Base-by-base conservation (phyloP, 192 early-diverging fungal species). In the Geranomyces variabilis region DNA sequence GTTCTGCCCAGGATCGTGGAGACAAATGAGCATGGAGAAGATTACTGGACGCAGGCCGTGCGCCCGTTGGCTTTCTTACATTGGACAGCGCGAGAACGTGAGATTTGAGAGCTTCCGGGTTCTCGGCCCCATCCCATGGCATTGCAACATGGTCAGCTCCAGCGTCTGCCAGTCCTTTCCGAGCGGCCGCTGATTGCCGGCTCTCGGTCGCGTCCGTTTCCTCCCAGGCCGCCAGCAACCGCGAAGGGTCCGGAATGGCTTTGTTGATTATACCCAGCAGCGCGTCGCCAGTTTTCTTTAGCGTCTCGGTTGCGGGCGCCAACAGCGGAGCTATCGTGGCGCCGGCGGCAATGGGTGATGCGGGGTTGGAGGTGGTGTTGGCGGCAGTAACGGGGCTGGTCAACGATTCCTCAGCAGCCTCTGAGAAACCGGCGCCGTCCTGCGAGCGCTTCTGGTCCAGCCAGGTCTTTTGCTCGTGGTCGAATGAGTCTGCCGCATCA, bases 401-500 rank as follows among this genome's bases (percentile, higher is more conserved):
- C n/a, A 15, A 26, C 51, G n/a, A n/a, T 28, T 58, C 68, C 15
- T 48, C 69, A 19, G n/a, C 30, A 28, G 41, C 1, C 47, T 71
- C 69, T 6, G 61, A 19, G 34, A 71, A 71, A 46, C 21, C 24
- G 1, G 41, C 69, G 15, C 68, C 68, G 48, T 71, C 69, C 47
- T 71, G 34, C 24, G 21, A 58, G 19, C 36, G 49, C 22, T 49
- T 43, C 31, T 62, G 21, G n/a, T 44, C 4, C 12, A 71, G 69
- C 21, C 30, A 71, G 9, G 34, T 47, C 28, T 28, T 63, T 33
- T 60, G 58, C 46, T 71, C 60, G 21, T 43, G n/a, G 17, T 71
- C 69, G 58, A 71, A 63, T 19, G 69, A 71, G 19, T 48, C 48
- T 10, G 58, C 60, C 45, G 69, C 69, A 0, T 71, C 69, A 41